Evolutionary conservation across 768 basidiomycete genomes (phyloP), one percentile per base, ranked within the genome.

Genomic region (button mushroom (Agaricus bisporus)): DNA sequence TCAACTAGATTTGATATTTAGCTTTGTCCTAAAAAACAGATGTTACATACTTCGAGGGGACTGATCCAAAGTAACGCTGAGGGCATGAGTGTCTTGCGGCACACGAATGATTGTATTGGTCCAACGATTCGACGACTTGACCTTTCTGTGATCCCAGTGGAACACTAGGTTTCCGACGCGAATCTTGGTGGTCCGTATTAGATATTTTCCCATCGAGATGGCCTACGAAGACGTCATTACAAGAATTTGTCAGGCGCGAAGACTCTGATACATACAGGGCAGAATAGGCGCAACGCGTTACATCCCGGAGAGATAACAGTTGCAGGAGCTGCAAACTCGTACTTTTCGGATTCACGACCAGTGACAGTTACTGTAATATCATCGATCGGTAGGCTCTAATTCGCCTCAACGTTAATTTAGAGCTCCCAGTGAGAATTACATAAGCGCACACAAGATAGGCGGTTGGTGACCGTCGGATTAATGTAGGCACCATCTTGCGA

Each of bases 361-460:
- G 73, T 63, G 15, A 91, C 69, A n/a, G 69, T 71, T 29, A 91
- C 70, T 41, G 69, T 73, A 18, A 94, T 70, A 63, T 82, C 77
- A 56, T 89, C 84, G 15, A 82, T 70, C 0, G 77, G 68, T 17
- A 97, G 54, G 6, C 70, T 66, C 91, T 95, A 54, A 20, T 18
- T 49, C 48, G 51, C 41, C 11, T 28, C 43, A 44, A 60, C 55
- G 60, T 43, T 36, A 39, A 32, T 37, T 15, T 43, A 28, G 25
- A 53, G 17, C 20, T 39, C 50, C 42, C 25, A 9, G 43, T 49
- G 28, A 48, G 44, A 49, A 41, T 35, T 39, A 35, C 26, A 49
- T 25, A 50, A 20, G 70, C 86, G 66, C 65, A 95, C 94, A 59
- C 90, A 89, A 29, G 90, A 85, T 20, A 95, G 65, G 37, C 68